These are phyloP conservation scores for Zanthoxylum bungeanum DNA, from an alignment of 345 rosid species.

Conservation along the genomic window DNA sequence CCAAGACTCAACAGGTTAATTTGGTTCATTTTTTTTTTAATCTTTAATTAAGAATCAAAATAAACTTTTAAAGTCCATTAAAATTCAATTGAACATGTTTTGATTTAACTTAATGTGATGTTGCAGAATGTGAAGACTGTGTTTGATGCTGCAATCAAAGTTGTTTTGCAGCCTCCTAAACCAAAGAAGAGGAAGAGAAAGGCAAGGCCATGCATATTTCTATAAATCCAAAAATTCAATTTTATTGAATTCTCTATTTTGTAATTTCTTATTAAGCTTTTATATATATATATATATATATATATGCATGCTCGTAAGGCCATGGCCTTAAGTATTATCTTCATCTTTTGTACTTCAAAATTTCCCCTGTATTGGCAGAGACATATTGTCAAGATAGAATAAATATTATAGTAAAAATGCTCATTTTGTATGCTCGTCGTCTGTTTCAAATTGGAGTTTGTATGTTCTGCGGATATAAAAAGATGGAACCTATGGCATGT, in stretches of 20 bases:
- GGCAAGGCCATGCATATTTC: constrained; percentile 32
- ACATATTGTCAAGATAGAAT: background rate
- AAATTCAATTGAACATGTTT: no score
- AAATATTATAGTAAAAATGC: background rate
- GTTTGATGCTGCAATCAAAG: constrained; percentile 55
- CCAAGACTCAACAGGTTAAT: constrained; percentile 49
- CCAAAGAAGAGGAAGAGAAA: constrained; percentile 39
- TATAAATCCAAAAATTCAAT: constrained; percentile 16
- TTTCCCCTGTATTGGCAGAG: background rate
- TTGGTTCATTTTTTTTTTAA: background rate
- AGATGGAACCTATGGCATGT: background rate
- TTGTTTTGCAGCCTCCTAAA: constrained; percentile 51
- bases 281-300: background rate
- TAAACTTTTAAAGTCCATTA: no score
- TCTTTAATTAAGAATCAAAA: no score
- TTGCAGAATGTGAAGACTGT: constrained; percentile 48
- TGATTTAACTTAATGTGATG: no score
- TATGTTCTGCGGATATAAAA: background rate
- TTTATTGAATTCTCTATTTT: background rate
- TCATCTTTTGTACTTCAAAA: background rate
- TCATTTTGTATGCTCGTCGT: background rate
- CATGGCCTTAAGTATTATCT: background rate
- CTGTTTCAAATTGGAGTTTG: background rate
- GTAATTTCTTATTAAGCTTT: background rate
- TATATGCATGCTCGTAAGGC: background rate